Evolutionary conservation across 192 early-diverging fungal genomes (phyloP), one percentile per base, ranked within the genome.

Genomic region (Rhizophagus prolifer): DNA sequence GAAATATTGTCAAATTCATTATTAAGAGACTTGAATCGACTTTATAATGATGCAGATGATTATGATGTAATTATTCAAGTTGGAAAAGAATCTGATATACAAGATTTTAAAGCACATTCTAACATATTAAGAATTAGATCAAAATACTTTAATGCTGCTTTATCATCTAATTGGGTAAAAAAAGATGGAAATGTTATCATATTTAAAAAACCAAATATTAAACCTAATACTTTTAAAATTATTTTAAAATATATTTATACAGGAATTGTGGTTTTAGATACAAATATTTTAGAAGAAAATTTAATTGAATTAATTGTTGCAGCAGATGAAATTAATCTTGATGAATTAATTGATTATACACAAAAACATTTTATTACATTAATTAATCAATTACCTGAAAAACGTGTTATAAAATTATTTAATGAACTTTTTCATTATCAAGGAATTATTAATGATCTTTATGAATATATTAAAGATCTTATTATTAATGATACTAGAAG

Each of bases 181-280:
- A 73, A 54, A 34, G 47, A 59, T 21, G 50, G 9, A 14, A 21
- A 59, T 31, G 31, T 34, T 34, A 59, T 73, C 23, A 9, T 26
- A 14, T 73, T 73, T 73, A 34, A 38, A 60, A 72, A 73, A 72
- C 71, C 71, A 60, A 72, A 72, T 60, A 72, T 72, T 19, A 44
- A 23, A 25, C 71, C 71, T 7, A 38, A 59, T 21, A 3, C 30
- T 19, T 73, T 73, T 73, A 8, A 16, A 19, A 21, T 38, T 9
- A 54, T 72, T 34, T 36, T 72, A 60, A 72, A 60, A 70, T 70
- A 46, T 70, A 70, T 70, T 34, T 70, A 70, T 26, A 70, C 68
- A 7, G 30, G 68, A 31, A 70, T 13, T 8, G 41, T 70, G 0
- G 3, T 14, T n/a, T 47, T 70, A 46, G 9, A 70, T 26, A 26